Evolutionary conservation across 805 yeast genomes (phyloP).

Genomic region (Candida ulmi): DNA sequence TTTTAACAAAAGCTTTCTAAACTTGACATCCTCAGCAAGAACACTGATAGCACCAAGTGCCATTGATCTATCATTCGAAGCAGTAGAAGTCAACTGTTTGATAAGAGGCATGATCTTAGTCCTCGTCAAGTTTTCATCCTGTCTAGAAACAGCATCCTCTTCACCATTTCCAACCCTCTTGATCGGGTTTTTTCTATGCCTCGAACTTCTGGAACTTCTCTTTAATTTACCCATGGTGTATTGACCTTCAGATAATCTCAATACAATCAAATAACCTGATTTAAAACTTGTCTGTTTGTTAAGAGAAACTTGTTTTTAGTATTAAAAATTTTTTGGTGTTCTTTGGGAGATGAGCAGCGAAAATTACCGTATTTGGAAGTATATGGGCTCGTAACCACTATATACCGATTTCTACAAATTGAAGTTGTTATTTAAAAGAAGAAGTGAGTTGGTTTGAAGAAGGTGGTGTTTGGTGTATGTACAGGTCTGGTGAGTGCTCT

Average conservation of each 20-base stretch:
- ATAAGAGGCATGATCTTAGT: conserved; percentile 66
- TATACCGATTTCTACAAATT: too few relatives aligned
- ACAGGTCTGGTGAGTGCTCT: too few relatives aligned
- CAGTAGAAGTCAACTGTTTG: conserved; percentile 52
- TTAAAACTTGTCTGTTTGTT: not conserved
- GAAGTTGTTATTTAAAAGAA: too few relatives aligned
- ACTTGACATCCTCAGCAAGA: conserved; percentile 59
- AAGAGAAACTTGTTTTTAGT: too few relatives aligned
- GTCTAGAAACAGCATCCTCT: conserved; percentile 33
- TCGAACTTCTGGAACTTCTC: conserved; percentile 52
- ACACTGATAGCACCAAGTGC: conserved; percentile 71
- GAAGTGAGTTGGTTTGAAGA: too few relatives aligned
- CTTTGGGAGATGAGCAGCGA: conserved; percentile 12
- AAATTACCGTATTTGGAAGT: too few relatives aligned
- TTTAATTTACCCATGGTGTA: conserved; percentile 66
- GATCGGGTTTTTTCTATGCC: conserved; percentile 31
- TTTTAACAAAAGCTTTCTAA: conserved; percentile 60
- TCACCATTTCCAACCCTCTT: conserved; percentile 13
- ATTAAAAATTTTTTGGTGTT: conserved; percentile 26
- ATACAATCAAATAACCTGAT: too few relatives aligned
- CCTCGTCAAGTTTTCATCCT: conserved; percentile 43
- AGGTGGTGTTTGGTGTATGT: too few relatives aligned
- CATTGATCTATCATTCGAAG: conserved; percentile 70
- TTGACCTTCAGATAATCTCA: too few relatives aligned
- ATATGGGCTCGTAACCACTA: too few relatives aligned